Base-by-base conservation (phyloP, 2,329 filamentous ascomycete genomes). In the Ascochyta clinopodiicola region DNA sequence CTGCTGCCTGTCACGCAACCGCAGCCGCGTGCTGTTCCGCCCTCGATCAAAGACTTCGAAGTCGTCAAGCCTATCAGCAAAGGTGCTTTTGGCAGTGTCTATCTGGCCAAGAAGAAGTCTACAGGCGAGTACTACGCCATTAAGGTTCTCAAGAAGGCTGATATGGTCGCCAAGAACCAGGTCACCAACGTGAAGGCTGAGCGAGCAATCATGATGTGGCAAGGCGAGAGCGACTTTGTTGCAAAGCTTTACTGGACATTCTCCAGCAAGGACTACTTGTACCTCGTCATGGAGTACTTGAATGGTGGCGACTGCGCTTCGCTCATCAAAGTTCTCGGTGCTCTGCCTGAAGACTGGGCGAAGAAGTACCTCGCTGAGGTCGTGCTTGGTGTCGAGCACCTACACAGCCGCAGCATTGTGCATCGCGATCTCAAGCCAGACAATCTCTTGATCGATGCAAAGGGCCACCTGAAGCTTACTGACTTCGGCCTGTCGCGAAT, bases 201-300 rank as follows among this genome's bases (percentile, higher is more conserved):
- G 77, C 86, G 95, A 63, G 96, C 96, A 21, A 99, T 99, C 72
- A 98, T 99, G 95, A 99, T 99, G 95, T 98, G 95, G 91, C 95
- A 99, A 78, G 95, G 95, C 21, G 92, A 98, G 76, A 99, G 96
- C 74, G 95, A 99, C 57, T 99, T 99, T 74, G 95, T 99, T 54
- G 95, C 95, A 24, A 99, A 99, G 79, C 84, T 99, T 12, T 99
- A 98, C 79, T 99, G 96, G 96, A 99, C 95, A 0, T 99, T 99
- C 71, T 96, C 95, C 4, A 99, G 94, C 82, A 99, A 99, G 72
- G 95, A 99, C 71, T 99, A 97, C 72, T 86, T 99, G 22, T 99
- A 98, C 72, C 83, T 99, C 56, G 95, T 99, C 22, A 99, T 99
- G 95, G 95, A 99, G 73, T 99, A 99, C 77, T 83, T 99, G 54